Evolutionary conservation across 1,284 basidiomycete species (phyloP).

Genomic region (Fistulina hepatica): DNA sequence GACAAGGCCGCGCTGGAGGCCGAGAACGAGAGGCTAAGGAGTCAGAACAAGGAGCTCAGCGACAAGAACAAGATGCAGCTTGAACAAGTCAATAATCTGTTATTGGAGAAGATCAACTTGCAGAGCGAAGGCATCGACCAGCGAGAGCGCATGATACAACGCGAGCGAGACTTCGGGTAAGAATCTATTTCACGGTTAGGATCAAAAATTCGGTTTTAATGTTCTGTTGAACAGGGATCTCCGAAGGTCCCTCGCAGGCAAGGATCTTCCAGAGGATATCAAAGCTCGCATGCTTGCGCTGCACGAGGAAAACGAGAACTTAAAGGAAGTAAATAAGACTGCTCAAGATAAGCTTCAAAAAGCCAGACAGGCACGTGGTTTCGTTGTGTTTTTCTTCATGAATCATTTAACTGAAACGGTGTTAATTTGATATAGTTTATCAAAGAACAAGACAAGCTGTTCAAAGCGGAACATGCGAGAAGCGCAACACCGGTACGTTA

Average conservation of each 20-base stretch:
- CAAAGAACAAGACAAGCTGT: conserved; percentile 82
- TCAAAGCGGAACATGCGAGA: conserved; percentile 64
- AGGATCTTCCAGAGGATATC: conserved; percentile 71
- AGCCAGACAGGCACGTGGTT: conserved; percentile 53
- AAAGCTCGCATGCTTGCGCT: conserved; percentile 66
- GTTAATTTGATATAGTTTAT: conserved; percentile 55
- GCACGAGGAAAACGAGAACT: conserved; percentile 64
- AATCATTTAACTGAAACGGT: not conserved
- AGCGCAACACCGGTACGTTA: conserved; percentile 22
- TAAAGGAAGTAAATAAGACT: conserved; percentile 65
- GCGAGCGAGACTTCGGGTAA: conserved; percentile 71
- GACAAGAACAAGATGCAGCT: conserved; percentile 89
- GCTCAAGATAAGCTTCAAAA: conserved; percentile 73
- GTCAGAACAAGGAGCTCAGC: conserved; percentile 58
- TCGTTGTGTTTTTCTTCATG: not conserved
- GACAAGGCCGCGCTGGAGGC: conserved; percentile 72
- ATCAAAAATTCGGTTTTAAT: conserved; percentile 7
- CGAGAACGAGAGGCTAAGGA: conserved; percentile 54
- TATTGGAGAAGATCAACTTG: conserved; percentile 86
- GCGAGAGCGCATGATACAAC: conserved; percentile 71
- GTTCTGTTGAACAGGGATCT: conserved; percentile 44
- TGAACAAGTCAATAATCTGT: conserved; percentile 77
- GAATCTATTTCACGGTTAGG: conserved; percentile 16
- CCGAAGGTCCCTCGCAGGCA: conserved; percentile 59
- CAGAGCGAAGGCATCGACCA: conserved; percentile 83